Evolutionary conservation across 805 yeast species (phyloP).

Genomic region (Millerozyma acaciae): DNA sequence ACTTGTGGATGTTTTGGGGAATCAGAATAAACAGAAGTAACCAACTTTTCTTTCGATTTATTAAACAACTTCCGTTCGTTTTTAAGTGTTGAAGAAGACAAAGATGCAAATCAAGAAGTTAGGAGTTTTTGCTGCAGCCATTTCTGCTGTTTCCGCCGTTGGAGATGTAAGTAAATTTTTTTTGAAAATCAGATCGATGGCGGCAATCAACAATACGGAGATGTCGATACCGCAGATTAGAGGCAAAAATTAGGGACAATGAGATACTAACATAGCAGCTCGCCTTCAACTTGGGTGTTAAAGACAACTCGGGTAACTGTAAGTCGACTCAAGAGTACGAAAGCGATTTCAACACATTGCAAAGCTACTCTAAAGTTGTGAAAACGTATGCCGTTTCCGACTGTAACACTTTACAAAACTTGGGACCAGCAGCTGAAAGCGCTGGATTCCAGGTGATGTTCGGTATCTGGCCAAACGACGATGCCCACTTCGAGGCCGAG

Average conservation of each 20-base stretch:
- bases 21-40: neutral
- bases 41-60: neutral
- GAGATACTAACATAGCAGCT: conserved; percentile 32
- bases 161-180: conserved; percentile 44
- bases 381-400: conserved; percentile 92
- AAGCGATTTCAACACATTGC: conserved; percentile 58
- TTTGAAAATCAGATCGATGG: neutral
- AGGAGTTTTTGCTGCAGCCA: conserved; percentile 45
- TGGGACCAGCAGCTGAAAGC: conserved; percentile 83
- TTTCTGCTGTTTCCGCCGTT: conserved; percentile 50
- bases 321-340: conserved; percentile 69
- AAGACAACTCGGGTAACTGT: conserved; percentile 71
- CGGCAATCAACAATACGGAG: neutral
- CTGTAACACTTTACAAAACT: conserved; percentile 79
- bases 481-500: conserved; percentile 70
- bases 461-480: conserved; percentile 95
- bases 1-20: neutral
- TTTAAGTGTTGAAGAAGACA: conserved; percentile 3
- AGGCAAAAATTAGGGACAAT: neutral
- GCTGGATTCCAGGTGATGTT: conserved; percentile 73
- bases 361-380: conserved; percentile 57
- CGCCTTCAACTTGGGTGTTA: conserved; percentile 85
- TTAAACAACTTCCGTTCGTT: conserved; percentile 7
- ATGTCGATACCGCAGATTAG: neutral
- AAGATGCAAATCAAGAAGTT: conserved; percentile 39